phyloP scores from a whole-genome alignment of 495 filamentous ascomycete species.

The Aspergillus campestris region DNA sequence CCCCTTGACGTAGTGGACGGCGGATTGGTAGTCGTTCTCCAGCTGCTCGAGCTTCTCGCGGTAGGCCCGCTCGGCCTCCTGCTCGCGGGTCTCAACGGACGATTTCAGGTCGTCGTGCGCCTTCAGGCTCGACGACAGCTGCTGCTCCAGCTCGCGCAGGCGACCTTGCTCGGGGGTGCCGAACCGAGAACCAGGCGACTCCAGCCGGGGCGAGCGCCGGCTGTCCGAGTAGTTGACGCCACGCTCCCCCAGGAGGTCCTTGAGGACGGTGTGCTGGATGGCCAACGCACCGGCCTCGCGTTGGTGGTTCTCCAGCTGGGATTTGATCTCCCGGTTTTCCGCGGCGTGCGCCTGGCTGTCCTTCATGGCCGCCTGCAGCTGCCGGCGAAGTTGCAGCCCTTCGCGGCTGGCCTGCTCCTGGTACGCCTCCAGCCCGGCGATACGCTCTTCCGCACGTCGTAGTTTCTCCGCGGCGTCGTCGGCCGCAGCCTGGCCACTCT shows the following conservation, averaged over 20 bases:
- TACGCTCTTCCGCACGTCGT: constrained; percentile 85
- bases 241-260: constrained; percentile 83
- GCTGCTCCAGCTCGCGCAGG: constrained; percentile 83
- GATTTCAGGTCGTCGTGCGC: constrained; percentile 77
- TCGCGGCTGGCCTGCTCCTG: constrained; percentile 95
- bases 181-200: constrained; percentile 65
- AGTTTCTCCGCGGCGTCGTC: constrained; percentile 82
- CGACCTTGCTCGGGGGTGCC: constrained; percentile 72
- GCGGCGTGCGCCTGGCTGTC: constrained; percentile 70
- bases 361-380: constrained; percentile 72
- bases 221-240: constrained; percentile 56
- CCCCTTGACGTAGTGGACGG: constrained; percentile 97
- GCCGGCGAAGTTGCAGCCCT: constrained; percentile 76
- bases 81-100: constrained; percentile 64
- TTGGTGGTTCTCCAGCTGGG: constrained; percentile 71
- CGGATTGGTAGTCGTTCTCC: constrained; percentile 96
- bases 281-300: constrained; percentile 82
- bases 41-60: constrained; percentile 87
- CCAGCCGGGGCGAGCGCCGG: constrained; percentile 48
- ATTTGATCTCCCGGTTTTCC: constrained; percentile 68
- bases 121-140: constrained; percentile 67
- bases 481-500: constrained; percentile 83
- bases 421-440: constrained; percentile 91
- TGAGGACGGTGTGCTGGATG: constrained; percentile 86
- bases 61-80: constrained; percentile 77